A percentile compares a stretch with the other conserved stretches of the same genome.
These are phyloP conservation scores for Lactifluus hygrophoroides DNA, from an alignment of 768 basidiomycete species.

Conservation along the genomic window DNA sequence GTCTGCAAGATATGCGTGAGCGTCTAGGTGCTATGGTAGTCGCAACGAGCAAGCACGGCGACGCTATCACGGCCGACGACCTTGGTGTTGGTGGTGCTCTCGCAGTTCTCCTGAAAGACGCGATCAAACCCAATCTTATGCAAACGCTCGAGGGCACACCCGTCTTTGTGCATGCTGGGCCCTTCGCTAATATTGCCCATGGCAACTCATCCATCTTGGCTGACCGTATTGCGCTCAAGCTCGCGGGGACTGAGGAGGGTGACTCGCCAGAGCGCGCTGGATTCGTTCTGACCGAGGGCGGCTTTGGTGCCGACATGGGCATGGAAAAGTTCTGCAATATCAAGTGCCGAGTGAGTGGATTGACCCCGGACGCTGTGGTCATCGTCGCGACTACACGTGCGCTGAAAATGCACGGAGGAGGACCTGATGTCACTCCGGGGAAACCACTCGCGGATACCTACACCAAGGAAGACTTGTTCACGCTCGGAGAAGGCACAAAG, in stretches of 20 bases:
- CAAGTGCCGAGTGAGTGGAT: conserved; percentile 90
- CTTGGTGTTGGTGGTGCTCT: conserved; percentile 92
- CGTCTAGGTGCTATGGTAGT: conserved; percentile 96
- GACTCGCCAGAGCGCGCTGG: conserved; percentile 75
- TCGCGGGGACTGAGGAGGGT: conserved; percentile 91
- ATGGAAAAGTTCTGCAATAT: conserved; percentile 99
- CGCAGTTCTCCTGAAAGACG: conserved; percentile 96
- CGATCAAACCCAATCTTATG: conserved; percentile 99
- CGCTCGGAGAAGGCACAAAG: conserved; percentile 83
- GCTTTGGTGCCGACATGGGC: conserved; percentile 98
- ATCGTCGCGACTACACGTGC: conserved; percentile 97
- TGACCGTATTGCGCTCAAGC: conserved; percentile 93
- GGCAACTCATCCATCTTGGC: conserved; percentile 98
- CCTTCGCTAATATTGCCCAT: conserved; percentile 98
- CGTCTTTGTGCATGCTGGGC: conserved; percentile 97
- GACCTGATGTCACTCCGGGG: conserved; percentile 92
- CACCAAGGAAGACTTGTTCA: conserved; percentile 85
- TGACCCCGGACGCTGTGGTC: conserved; percentile 88
- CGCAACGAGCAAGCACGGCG: conserved; percentile 83
- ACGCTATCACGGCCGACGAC: conserved; percentile 93
- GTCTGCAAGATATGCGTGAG: conserved; percentile 84
- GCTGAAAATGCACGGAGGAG: conserved; percentile 99
- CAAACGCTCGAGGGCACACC: conserved; percentile 97
- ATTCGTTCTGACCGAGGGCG: conserved; percentile 96
- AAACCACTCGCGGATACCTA: conserved; percentile 92